These are phyloP conservation scores for Nemania sp. DNA, from an alignment of 2,329 filamentous ascomycete genomes.

Conservation along the genomic window DNA sequence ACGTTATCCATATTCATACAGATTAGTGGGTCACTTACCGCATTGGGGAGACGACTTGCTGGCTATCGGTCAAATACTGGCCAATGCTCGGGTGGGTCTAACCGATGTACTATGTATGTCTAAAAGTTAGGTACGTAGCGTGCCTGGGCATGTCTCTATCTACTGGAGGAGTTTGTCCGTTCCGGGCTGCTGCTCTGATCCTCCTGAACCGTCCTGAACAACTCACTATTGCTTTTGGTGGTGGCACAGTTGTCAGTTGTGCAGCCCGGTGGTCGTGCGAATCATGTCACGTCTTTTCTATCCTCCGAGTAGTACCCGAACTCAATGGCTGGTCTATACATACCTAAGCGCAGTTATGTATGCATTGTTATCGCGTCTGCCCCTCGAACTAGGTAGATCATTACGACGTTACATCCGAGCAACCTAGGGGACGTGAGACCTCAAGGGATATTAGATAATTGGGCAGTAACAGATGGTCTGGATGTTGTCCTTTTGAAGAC, in stretches of 20 bases:
- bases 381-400: constrained; percentile 4
- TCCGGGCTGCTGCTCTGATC: background rate
- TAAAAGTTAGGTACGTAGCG: no score
- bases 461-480: background rate
- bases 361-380: constrained; percentile 10
- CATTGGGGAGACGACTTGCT: background rate
- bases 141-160: no score
- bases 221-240: constrained; percentile 9
- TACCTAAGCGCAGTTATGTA: background rate
- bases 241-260: constrained; percentile 16
- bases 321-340: background rate
- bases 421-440: background rate
- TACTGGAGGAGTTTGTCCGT: background rate
- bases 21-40: background rate
- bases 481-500: background rate
- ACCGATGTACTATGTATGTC: no score
- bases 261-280: background rate
- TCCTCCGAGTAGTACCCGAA: background rate
- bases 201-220: background rate
- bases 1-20: background rate
- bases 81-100: background rate
- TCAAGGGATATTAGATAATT: constrained; percentile 14
- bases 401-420: constrained; percentile 5
- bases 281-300: background rate
- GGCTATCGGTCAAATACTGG: background rate